Base-by-base conservation (phyloP, 2,329 filamentous ascomycete genomes). In the Diaporthe aspalathi region DNA sequence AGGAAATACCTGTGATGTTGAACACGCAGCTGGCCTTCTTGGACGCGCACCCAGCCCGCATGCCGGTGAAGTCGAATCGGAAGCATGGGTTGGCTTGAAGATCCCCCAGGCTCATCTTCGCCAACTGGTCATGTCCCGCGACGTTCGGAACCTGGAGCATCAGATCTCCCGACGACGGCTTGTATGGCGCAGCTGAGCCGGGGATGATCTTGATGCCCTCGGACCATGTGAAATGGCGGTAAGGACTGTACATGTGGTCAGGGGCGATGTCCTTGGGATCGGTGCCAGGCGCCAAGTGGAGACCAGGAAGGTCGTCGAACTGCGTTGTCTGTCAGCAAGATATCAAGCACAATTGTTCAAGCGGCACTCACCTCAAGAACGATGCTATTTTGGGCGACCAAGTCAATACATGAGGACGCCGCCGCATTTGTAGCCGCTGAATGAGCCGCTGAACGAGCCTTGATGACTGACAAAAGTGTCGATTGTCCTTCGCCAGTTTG, bases 41-140 rank as follows among this genome's bases (percentile, higher is more conserved):
- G 1, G 81, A 81, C 62, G 81, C 77, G 73, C 83, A 84, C 3
- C 83, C 83, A 32, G 84, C 70, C n/a, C 76, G 73, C 74, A 81
- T 70, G 67, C 81, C 76, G 43, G 80, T 76, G 68, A 84, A 81
- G 62, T 77, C 74, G 66, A 84, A 84, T 12, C 79, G 82, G 62
- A 78, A 77, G 68, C 78, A 80, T 1, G 70, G 53, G 40, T 76
- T 77, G 12, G 60, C 54, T 7, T 72, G 71, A 63, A 74, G 62
- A 1, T 67, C 45, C 4, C 71, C 76, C 22, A 78, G 49, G 6
- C 77, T 76, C 27, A 79, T 74, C 52, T 79, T 76, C 5, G 75
- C 49, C 14, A 73, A 35, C 16, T 45, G 67, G 11, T 9, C 40
- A n/a, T 35, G 20, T 29, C 5, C 32, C 8, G 27, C 20, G 7